phyloP scores from a whole-genome alignment of 75 land plant genomes.

The Larix kaempferi region DNA sequence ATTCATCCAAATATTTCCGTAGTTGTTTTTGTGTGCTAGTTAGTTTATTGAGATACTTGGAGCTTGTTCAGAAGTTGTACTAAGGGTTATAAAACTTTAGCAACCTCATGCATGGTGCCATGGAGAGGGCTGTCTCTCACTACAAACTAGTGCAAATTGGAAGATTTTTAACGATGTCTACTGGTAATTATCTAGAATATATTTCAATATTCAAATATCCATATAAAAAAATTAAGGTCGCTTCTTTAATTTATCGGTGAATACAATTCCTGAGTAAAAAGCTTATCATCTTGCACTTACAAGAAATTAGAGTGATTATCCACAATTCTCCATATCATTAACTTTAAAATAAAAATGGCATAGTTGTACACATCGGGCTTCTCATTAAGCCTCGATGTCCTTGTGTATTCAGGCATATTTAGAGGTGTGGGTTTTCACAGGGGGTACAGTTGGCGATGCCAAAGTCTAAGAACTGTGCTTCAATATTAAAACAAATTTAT shows the following conservation, averaged over 20 bases:
- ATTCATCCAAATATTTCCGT: conserved; percentile 58
- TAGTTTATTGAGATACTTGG: conserved; percentile 6
- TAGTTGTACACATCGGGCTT: too few species aligned
- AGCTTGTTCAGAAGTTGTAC: conserved; percentile 17
- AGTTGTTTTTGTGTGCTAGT: conserved; percentile 12
- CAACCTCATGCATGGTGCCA: conserved; percentile 95
- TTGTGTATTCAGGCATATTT: too few species aligned
- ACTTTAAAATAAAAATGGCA: too few species aligned
- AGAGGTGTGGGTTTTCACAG: too few species aligned
- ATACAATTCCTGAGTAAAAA: neutral
- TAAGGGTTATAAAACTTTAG: conserved; percentile 60
- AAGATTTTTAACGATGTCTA: conserved; percentile 71
- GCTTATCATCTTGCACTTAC: too few species aligned
- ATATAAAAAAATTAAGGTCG: neutral
- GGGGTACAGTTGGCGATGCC: too few species aligned
- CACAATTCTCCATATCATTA: too few species aligned
- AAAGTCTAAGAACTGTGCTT: too few species aligned
- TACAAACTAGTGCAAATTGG: conserved; percentile 88
- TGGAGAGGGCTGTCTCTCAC: conserved; percentile 66
- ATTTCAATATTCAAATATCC: conserved; percentile 40
- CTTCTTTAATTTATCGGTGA: neutral
- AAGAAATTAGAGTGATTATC: too few species aligned
- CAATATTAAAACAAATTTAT: too few species aligned
- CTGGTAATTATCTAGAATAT: too few species aligned
- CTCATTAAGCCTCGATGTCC: too few species aligned